Percentiles rank a stretch among this genome's conserved stretches.
phyloP scores from a whole-genome alignment of 108 stramenopile genomes.

The Mayamaea pseudoterrestris region DNA sequence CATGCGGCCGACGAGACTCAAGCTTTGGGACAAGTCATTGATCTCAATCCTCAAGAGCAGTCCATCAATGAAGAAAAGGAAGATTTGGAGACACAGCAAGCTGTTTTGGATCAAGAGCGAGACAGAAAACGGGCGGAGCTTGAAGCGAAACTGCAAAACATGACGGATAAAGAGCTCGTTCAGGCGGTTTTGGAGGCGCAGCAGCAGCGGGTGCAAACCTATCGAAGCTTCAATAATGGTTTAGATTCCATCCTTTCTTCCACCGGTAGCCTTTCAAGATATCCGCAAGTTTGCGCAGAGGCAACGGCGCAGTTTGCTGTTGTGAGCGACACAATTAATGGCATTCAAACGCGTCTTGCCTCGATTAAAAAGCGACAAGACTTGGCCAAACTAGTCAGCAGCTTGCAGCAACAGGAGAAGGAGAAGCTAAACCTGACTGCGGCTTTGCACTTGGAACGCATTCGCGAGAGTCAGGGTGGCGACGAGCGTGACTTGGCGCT shows the following conservation, averaged over 20 bases:
- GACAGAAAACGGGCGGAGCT: conserved; percentile 19
- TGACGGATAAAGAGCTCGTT: conserved; percentile 34
- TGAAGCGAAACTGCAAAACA: conserved; percentile 20
- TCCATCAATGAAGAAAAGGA: conserved; percentile 1
- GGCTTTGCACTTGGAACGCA: conserved; percentile 67
- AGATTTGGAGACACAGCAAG: conserved; percentile 6
- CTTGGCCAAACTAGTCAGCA: conserved; percentile 10
- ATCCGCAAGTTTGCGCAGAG: conserved; percentile 47
- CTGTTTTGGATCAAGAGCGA: conserved; percentile 30
- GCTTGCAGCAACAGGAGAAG: conserved; percentile 55
- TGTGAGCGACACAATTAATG: conserved; percentile 57
- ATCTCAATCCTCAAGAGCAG: conserved; percentile 21
- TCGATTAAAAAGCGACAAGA: conserved; percentile 5
- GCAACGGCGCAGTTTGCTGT: conserved; percentile 72
- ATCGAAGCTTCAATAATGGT: conserved; percentile 18
- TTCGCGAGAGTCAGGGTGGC: conserved; percentile 31
- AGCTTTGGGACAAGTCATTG: conserved; percentile 64
- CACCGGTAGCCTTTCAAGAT: conserved; percentile 47
- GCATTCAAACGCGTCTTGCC: conserved; percentile 16
- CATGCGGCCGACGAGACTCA: conserved; percentile 23
- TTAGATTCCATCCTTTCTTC: conserved; percentile 43
- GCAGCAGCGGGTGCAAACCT: conserved; percentile 54
- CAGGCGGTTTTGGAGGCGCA: conserved; percentile 43
- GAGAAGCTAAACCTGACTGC: conserved; percentile 75
- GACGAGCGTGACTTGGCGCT: conserved; percentile 22